A percentile compares a stretch with the other conserved stretches of the same genome.
phyloP scores from a whole-genome alignment of 2,329 filamentous ascomycete genomes.

The Lachnellula hyalina region DNA sequence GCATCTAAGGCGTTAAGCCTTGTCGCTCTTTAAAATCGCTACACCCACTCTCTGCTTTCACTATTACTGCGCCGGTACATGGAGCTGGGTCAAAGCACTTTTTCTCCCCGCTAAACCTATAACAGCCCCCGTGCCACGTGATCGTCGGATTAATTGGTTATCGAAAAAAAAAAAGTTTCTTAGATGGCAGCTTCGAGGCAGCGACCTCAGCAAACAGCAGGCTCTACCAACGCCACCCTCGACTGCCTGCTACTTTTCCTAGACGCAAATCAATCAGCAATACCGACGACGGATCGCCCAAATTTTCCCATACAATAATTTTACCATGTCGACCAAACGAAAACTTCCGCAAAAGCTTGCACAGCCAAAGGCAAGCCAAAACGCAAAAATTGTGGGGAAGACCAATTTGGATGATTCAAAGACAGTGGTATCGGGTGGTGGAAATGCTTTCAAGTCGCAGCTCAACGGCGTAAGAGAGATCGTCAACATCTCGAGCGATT shows the following conservation, averaged over 20 bases:
- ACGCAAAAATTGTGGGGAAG: slow-evolving; percentile 46
- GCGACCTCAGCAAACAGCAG: neutral
- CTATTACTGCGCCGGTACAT: neutral
- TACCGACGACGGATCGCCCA: neutral
- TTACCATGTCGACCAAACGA: slow-evolving; percentile 53
- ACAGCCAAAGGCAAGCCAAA: slow-evolving; percentile 48
- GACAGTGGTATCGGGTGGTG: slow-evolving; percentile 43
- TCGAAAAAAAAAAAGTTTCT: slow-evolving; percentile 1
- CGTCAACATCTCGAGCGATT: slow-evolving; percentile 55
- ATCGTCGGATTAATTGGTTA: neutral
- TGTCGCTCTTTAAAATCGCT: neutral
- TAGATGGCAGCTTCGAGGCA: neutral
- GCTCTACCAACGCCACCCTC: neutral
- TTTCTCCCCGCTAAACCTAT: neutral
- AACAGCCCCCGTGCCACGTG: neutral
- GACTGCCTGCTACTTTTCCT: neutral
- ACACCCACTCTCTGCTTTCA: neutral
- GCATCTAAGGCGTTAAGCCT: neutral
- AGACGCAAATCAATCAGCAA: neutral
- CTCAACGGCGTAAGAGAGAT: slow-evolving; percentile 25
- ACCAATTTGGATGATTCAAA: slow-evolving; percentile 53
- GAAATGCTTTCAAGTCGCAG: slow-evolving; percentile 19
- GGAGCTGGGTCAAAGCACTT: neutral
- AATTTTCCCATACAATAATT: neutral
- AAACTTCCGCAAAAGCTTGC: slow-evolving; percentile 55